These are phyloP conservation scores for Xylariaceae sp. DNA, from an alignment of 2,329 filamentous ascomycete genomes.

Conservation along the genomic window DNA sequence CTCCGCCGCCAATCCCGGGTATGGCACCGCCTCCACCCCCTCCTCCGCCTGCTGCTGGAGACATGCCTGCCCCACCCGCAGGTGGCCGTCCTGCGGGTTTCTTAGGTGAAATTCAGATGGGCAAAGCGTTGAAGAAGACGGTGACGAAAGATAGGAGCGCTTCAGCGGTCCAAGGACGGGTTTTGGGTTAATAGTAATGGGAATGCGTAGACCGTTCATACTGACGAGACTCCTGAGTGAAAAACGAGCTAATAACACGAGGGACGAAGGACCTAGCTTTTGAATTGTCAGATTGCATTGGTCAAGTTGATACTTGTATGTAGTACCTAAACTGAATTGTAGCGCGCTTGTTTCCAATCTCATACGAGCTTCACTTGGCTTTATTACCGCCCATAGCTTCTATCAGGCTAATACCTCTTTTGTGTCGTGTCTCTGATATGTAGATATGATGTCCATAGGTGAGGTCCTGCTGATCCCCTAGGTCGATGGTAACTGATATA, in stretches of 20 bases:
- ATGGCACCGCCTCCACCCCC: slow-evolving; percentile 41
- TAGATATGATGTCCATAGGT: too few species aligned
- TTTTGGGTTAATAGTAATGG: slow-evolving; percentile 46
- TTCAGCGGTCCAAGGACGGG: slow-evolving; percentile 68
- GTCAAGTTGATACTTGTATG: slow-evolving; percentile 3
- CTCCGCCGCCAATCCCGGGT: slow-evolving; percentile 40
- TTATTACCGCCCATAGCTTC: background rate
- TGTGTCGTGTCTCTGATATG: background rate
- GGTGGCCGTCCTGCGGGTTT: slow-evolving; percentile 56
- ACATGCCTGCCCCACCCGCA: slow-evolving; percentile 43
- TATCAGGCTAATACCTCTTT: background rate
- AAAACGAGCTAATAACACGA: background rate
- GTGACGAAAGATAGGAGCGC: slow-evolving; percentile 81
- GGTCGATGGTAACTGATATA: too few species aligned
- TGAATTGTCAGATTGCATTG: slow-evolving; percentile 11
- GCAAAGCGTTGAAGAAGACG: slow-evolving; percentile 77
- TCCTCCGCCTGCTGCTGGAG: slow-evolving; percentile 39
- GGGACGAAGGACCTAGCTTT: background rate
- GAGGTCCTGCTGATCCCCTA: too few species aligned
- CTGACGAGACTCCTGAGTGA: background rate
- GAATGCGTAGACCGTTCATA: background rate
- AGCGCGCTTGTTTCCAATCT: background rate
- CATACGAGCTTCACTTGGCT: background rate
- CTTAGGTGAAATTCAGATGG: slow-evolving; percentile 76
- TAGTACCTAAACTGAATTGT: background rate